These are phyloP conservation scores for Candida sanyaensis DNA, from an alignment of 1,139 yeast species.

Conservation along the genomic window DNA sequence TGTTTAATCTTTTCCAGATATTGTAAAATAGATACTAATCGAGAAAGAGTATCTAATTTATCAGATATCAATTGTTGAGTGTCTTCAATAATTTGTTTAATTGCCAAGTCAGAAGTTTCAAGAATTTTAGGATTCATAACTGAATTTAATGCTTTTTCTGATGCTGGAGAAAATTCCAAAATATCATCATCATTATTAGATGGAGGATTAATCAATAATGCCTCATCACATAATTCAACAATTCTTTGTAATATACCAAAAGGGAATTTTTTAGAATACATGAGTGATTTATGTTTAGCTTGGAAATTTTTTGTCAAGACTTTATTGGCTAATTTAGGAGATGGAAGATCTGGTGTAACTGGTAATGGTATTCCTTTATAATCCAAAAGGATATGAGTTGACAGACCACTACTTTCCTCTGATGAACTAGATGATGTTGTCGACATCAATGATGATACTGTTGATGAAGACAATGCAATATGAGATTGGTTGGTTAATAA, in stretches of 20 bases:
- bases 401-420: constrained; percentile 16
- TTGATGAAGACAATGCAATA: constrained; percentile 12
- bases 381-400: constrained; percentile 30
- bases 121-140: constrained; percentile 34
- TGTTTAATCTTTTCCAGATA: constrained; percentile 79
- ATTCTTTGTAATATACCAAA: constrained; percentile 66
- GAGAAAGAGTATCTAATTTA: constrained; percentile 72
- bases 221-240: constrained; percentile 73
- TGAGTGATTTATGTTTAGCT: constrained; percentile 19
- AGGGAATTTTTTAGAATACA: constrained; percentile 53
- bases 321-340: constrained; percentile 26
- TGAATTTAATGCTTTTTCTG: constrained; percentile 62
- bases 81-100: constrained; percentile 64
- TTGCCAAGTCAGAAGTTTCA: constrained; percentile 64
- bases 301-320: constrained; percentile 30
- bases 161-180: constrained; percentile 64
- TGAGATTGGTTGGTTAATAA: constrained; percentile 11
- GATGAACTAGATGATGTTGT: constrained; percentile 11
- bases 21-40: constrained; percentile 75
- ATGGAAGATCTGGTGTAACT: constrained; percentile 9
- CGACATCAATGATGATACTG: constrained; percentile 17
- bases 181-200: constrained; percentile 30
- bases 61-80: constrained; percentile 62
- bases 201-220: constrained; percentile 69
- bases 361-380: constrained; percentile 68